Evolutionary conservation across 257 asterid genomes (phyloP), one percentile per base, ranked within the genome.

Genomic region (Craterostigma plantagineum): DNA sequence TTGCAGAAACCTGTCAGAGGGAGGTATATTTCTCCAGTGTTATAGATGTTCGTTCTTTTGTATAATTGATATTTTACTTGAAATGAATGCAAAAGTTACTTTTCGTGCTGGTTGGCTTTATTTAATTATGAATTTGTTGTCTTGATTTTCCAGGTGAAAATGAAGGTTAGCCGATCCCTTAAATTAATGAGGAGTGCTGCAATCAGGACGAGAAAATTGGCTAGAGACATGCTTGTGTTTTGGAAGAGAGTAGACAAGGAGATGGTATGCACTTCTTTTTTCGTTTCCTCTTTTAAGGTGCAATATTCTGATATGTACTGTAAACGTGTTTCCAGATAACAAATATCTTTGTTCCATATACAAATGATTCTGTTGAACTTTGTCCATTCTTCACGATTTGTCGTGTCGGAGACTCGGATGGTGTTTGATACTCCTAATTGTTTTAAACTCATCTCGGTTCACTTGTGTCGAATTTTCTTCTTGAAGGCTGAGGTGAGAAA

Each of bases 231-330:
- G 99, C 65, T 90, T 30, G 85, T 79, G 16, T 73, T 72, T 57
- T 90, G 99, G 99, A 90, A 90, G 75, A 83, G 92, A 79, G 94
- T 83, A 38, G 99, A 90, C 63, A 83, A 83, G 65, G 95, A 90
- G 92, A 90, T 83, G 99, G 95, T 90, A 79, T 16, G 33, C 45
- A 61, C 49, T 27, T 53, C 14, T 35, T 11, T 42, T n/a, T n/a
- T n/a, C 50, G 34, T 45, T 49, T 38, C 50, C 39, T 17, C 33
- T 35, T 43, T 23, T 45, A 50, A 38, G 36, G 36, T 33, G 11
- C 17, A 10, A 43, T 10, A 36, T 43, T 10, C 15, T 40, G 13
- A 14, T 14, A 7, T 8, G 10, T 40, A 16, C 40, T 33, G 10
- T 14, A 17, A 27, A 41, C 18, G 7, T 18, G 9, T 35, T 43